Conservation (phyloP, 148 eudicot genomes). For the Beta vulgaris region DNA sequence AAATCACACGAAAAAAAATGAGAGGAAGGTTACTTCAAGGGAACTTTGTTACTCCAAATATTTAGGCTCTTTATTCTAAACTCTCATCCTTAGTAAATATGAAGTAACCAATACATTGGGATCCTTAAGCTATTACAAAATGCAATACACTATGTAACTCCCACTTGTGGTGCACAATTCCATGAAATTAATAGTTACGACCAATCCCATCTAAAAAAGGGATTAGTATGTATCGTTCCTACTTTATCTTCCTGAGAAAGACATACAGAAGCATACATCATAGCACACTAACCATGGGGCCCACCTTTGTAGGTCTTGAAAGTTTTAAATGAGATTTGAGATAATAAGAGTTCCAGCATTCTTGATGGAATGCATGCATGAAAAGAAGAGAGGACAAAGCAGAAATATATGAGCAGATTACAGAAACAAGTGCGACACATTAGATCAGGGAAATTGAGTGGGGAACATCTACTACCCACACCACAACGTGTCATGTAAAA, state of each 20-base stretch:
- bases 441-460: background rate
- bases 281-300: background rate
- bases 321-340: background rate
- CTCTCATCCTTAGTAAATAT: background rate
- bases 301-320: background rate
- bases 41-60: background rate
- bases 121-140: background rate
- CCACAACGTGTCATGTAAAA: background rate
- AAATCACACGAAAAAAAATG: too few relatives aligned
- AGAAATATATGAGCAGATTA: background rate
- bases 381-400: background rate
- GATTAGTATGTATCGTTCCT: background rate
- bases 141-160: background rate
- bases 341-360: background rate
- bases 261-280: background rate
- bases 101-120: background rate
- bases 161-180: background rate
- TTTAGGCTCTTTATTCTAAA: background rate
- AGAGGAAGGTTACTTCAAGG: background rate
- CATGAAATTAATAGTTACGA: background rate
- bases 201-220: background rate
- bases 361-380: background rate
- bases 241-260: background rate
- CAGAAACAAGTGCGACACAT: background rate
- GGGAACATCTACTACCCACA: background rate